Conservation (phyloP, 2,329 filamentous ascomycete genomes). For the Trichoderma atrobrunneum region DNA sequence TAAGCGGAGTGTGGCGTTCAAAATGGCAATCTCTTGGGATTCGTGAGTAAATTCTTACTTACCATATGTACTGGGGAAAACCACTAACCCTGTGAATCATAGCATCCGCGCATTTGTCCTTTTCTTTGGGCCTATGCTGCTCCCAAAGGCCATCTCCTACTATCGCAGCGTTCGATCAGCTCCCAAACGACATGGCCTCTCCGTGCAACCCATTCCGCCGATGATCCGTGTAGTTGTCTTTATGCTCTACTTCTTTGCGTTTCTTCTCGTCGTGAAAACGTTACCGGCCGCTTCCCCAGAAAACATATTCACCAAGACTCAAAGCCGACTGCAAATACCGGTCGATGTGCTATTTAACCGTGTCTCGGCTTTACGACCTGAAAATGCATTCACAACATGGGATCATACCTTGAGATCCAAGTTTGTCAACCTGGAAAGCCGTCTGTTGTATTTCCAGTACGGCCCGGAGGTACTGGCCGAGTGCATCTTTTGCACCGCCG, state of each 20-base stretch:
- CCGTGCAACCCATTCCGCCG: slow-evolving; percentile 55
- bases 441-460: slow-evolving; percentile 78
- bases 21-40: slow-evolving; percentile 23
- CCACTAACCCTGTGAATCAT: not conserved
- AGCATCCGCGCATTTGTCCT: slow-evolving; percentile 56
- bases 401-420: slow-evolving; percentile 67
- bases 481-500: slow-evolving; percentile 80
- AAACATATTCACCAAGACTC: slow-evolving; percentile 77
- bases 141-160: slow-evolving; percentile 63
- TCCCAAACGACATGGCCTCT: slow-evolving; percentile 42
- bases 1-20: not conserved
- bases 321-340: slow-evolving; percentile 81
- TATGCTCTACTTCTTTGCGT: slow-evolving; percentile 53
- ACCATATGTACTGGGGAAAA: not conserved
- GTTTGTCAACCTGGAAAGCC: slow-evolving; percentile 68
- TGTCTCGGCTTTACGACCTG: slow-evolving; percentile 56
- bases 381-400: slow-evolving; percentile 44
- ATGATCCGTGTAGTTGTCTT: slow-evolving; percentile 56
- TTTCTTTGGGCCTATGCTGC: slow-evolving; percentile 68
- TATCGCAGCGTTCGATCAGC: slow-evolving; percentile 55
- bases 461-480: slow-evolving; percentile 70
- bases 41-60: slow-evolving; percentile 21
- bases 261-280: slow-evolving; percentile 54
- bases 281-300: slow-evolving; percentile 67
- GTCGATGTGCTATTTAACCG: slow-evolving; percentile 80